Base-by-base conservation (phyloP, 163 green algal species). In the Scenedesmus sp. region DNA sequence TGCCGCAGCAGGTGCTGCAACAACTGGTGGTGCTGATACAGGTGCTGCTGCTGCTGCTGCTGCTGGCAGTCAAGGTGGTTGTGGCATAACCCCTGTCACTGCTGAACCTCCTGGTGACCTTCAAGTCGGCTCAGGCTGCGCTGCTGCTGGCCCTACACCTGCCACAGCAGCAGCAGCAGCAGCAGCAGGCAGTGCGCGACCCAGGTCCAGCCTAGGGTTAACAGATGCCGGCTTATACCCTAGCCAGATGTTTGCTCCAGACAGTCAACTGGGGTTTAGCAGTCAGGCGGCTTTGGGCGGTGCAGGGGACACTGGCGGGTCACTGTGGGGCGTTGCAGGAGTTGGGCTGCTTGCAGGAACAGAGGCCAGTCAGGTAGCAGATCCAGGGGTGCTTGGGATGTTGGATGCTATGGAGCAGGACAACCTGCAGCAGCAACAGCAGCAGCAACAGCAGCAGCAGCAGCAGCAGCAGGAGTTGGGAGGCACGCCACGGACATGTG, bases 291-390 rank as follows among this genome's bases (percentile, higher is more conserved):
- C 20, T 82, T 13, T 0, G 4, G 37, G 72, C 72, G 33, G 37
- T 51, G 35, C 72, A 81, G 44, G 40, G 35, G 30, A 10, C 46
- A 53, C 53, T 26, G 53, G 53, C 53, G 53, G 16, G 6, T 76
- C 65, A 5, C 65, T 76, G 65, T 76, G 65, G 65, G 65, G 65
- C 65, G 30, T 76, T 76, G 65, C 65, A 76, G 65, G 65, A 76
- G 40, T 84, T 49, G 35, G 35, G 22, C n/a, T 84, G 40, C 42
- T 53, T 84, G 78, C 78, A 53, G 78, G 78, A 33, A 87, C 81
- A 9, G n/a, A 87, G 81, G 81, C 81, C 10, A 87, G 81, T 30
- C 81, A 87, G n/a, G 49, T 87, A 9, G 81, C 46, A 33, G 51
- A 87, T 46, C 43, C 35, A 42, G 81, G 22, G 24, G 53, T 37